phyloP scores from a whole-genome alignment of 1,284 basidiomycete species.

The Lentinula novae-zelandiae region DNA sequence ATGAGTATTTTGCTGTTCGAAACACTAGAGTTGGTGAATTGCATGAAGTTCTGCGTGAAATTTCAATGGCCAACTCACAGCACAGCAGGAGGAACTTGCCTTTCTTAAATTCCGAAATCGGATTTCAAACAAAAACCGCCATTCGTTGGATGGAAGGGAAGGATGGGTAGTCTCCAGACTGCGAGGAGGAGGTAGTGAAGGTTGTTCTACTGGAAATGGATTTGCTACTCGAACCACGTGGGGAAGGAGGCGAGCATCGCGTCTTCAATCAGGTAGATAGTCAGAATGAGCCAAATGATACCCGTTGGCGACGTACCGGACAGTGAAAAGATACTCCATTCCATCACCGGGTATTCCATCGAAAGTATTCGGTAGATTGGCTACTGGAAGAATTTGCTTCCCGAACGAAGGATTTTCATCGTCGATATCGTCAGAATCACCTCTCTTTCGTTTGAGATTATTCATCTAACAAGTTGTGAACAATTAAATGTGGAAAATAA shows the following conservation, averaged over 20 bases:
- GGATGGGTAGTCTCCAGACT: slow-evolving; percentile 25
- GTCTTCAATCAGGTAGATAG: slow-evolving; percentile 36
- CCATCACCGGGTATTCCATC: slow-evolving; percentile 67
- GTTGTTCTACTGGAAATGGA: slow-evolving; percentile 50
- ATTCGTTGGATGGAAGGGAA: slow-evolving; percentile 58
- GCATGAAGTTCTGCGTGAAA: slow-evolving; percentile 54
- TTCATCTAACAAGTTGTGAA: neutral
- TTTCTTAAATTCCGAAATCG: slow-evolving; percentile 65
- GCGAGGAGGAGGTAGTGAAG: slow-evolving; percentile 20
- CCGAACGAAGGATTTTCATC: slow-evolving; percentile 53
- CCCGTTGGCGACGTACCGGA: slow-evolving; percentile 46
- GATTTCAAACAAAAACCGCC: slow-evolving; percentile 52
- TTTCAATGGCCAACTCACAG: neutral
- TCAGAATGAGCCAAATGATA: slow-evolving; percentile 10
- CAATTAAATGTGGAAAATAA: too few species aligned
- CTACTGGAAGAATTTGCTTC: slow-evolving; percentile 69
- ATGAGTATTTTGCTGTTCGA: slow-evolving; percentile 34
- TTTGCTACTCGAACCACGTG: slow-evolving; percentile 58
- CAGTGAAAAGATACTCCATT: slow-evolving; percentile 76
- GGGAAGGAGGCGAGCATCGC: slow-evolving; percentile 63
- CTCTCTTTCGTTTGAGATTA: slow-evolving; percentile 47
- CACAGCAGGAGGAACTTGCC: slow-evolving; percentile 30
- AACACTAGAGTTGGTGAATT: slow-evolving; percentile 44
- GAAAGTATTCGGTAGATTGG: slow-evolving; percentile 64
- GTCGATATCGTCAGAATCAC: slow-evolving; percentile 41